These are phyloP conservation scores for Lichtheimia corymbifera DNA, from an alignment of 371 early-diverging fungal genomes.

Conservation along the genomic window DNA sequence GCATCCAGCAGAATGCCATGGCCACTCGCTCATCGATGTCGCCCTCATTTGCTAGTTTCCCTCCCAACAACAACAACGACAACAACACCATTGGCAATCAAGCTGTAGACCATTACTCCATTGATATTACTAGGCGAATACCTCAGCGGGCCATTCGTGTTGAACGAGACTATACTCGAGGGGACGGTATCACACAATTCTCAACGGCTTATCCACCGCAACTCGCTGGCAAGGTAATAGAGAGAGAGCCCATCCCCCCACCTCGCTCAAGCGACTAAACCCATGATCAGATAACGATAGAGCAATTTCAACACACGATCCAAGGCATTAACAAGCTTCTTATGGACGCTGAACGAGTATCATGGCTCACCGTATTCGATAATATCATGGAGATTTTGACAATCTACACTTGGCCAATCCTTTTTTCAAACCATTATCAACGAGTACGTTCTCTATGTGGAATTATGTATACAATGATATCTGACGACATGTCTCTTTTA, in stretches of 20 bases:
- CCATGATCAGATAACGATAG: slow-evolving; percentile 29
- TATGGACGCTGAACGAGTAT: slow-evolving; percentile 44
- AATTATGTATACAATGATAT: not conserved
- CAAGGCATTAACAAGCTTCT: slow-evolving; percentile 40
- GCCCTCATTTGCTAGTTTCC: slow-evolving; percentile 5
- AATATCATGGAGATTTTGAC: slow-evolving; percentile 50
- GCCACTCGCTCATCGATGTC: slow-evolving; percentile 20
- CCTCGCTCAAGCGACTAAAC: not conserved
- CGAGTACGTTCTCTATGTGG: slow-evolving; percentile 20
- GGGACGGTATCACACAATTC: slow-evolving; percentile 53
- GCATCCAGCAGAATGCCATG: slow-evolving; percentile 19
- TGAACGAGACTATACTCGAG: slow-evolving; percentile 50
- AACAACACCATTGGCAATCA: not conserved
- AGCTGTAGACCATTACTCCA: slow-evolving; percentile 4
- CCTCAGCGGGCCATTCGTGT: slow-evolving; percentile 22
- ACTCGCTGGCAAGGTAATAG: slow-evolving; percentile 38
- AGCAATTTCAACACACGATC: slow-evolving; percentile 40
- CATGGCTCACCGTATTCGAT: slow-evolving; percentile 36
- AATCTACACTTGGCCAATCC: slow-evolving; percentile 47
- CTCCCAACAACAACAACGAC: slow-evolving; percentile 4
- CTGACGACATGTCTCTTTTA: slow-evolving; percentile 7
- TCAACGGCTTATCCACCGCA: slow-evolving; percentile 37
- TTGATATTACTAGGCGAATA: slow-evolving; percentile 11
- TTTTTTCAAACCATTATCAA: slow-evolving; percentile 49
- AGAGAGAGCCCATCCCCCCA: not conserved